Evolutionary conservation across 2,329 filamentous ascomycete genomes (phyloP).

Genomic region (Claviceps purpurea): DNA sequence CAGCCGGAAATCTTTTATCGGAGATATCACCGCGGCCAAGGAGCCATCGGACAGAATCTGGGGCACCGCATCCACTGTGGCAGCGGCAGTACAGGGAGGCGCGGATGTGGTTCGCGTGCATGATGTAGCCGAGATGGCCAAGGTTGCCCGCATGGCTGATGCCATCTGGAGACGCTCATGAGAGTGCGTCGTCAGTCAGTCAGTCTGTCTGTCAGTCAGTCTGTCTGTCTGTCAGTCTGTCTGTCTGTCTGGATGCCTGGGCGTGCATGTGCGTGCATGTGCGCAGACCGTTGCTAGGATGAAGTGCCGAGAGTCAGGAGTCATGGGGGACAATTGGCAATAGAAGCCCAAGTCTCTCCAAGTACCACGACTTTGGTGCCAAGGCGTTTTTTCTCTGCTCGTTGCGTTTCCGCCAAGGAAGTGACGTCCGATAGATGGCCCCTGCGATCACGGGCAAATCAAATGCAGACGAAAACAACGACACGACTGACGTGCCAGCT

Average conservation of each 20-base stretch:
- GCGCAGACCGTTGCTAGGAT: background rate
- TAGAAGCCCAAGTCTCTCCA: constrained; percentile 2
- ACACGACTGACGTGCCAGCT: background rate
- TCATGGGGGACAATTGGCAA: background rate
- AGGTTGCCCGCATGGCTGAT: constrained; percentile 79
- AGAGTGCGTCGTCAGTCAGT: background rate
- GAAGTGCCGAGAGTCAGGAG: background rate
- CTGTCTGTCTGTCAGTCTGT: too few species aligned
- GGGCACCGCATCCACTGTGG: constrained; percentile 82
- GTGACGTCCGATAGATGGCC: constrained; percentile 1
- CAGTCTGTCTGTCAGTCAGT: background rate
- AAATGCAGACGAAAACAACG: constrained; percentile 1
- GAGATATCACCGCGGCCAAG: constrained; percentile 62
- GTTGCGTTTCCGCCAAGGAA: constrained; percentile 2
- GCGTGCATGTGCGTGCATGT: background rate
- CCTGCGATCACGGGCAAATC: background rate
- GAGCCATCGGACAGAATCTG: constrained; percentile 58
- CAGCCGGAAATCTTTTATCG: constrained; percentile 83
- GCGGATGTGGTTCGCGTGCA: constrained; percentile 90
- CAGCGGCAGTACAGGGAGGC: constrained; percentile 72
- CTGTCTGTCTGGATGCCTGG: background rate
- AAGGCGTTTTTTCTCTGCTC: background rate
- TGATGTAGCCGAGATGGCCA: constrained; percentile 74
- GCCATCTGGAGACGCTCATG: constrained; percentile 58
- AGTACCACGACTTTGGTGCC: constrained; percentile 5